These are phyloP conservation scores for Citrus australasica DNA, from an alignment of 345 rosid species.

Conservation along the genomic window DNA sequence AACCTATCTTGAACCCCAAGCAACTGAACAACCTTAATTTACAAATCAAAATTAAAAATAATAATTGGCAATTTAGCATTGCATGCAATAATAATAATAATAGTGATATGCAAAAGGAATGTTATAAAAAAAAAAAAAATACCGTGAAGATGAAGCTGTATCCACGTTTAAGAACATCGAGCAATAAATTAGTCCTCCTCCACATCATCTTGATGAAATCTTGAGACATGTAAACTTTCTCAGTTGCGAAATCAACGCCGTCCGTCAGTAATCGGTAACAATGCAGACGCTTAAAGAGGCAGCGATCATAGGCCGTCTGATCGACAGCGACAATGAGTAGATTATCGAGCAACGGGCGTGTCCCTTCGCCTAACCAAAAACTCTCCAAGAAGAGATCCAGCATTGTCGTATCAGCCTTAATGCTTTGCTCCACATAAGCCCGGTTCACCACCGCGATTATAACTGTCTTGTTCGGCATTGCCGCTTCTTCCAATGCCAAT, in stretches of 20 bases:
- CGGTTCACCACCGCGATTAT: constrained; percentile 60
- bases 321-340: constrained; percentile 65
- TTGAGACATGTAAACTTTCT: constrained; percentile 62
- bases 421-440: constrained; percentile 59
- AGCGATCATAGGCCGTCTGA: constrained; percentile 59
- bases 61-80: too few relatives aligned
- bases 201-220: constrained; percentile 88
- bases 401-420: constrained; percentile 45
- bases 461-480: constrained; percentile 56
- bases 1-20: background rate
- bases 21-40: background rate
- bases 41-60: background rate
- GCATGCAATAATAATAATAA: background rate
- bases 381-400: constrained; percentile 67
- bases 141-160: constrained; percentile 75
- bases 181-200: constrained; percentile 61
- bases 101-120: background rate
- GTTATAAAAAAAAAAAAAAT: background rate
- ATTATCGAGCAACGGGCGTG: constrained; percentile 45
- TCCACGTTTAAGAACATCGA: constrained; percentile 61
- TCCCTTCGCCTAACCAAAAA: constrained; percentile 74
- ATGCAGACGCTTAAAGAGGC: constrained; percentile 57
- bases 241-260: constrained; percentile 42
- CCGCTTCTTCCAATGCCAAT: constrained; percentile 33
- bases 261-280: constrained; percentile 60